Evolutionary conservation across 352 stramenopile species (phyloP).

Genomic region (Saprolegnia diclina): DNA sequence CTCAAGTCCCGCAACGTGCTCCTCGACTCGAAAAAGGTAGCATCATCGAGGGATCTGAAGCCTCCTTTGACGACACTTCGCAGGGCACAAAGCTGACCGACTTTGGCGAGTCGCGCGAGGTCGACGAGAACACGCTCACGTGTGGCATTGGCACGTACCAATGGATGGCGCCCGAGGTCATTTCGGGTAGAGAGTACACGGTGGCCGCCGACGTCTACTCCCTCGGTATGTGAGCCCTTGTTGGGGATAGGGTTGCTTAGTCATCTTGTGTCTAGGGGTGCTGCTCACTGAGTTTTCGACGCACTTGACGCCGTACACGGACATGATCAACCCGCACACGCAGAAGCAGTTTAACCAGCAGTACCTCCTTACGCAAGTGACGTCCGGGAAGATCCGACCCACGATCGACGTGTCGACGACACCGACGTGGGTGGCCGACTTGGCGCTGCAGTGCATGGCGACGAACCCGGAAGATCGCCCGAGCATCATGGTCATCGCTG

Average conservation of each 20-base stretch:
- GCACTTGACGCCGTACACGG: constrained; percentile 6
- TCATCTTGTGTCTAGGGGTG: background rate
- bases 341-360: background rate
- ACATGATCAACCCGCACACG: constrained; percentile 17
- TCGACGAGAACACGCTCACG: constrained; percentile 52
- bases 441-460: background rate
- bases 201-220: constrained; percentile 51
- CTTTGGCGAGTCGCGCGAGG: constrained; percentile 48
- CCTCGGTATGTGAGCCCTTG: constrained; percentile 30
- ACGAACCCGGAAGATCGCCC: background rate
- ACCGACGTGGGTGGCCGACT: background rate
- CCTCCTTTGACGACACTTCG: constrained; percentile 16
- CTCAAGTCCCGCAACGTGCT: constrained; percentile 19
- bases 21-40: constrained; percentile 1
- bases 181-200: constrained; percentile 42
- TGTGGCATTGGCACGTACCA: constrained; percentile 45
- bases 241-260: background rate
- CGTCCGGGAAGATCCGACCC: background rate
- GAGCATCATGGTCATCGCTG: background rate
- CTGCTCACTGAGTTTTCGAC: constrained; percentile 24
- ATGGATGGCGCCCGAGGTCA: constrained; percentile 50
- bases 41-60: background rate
- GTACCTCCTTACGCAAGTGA: background rate
- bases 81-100: constrained; percentile 59
- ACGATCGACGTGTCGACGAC: background rate